Base-by-base conservation (phyloP, 2,329 filamentous ascomycete genomes). In the Pseudocercospora cruenta region DNA sequence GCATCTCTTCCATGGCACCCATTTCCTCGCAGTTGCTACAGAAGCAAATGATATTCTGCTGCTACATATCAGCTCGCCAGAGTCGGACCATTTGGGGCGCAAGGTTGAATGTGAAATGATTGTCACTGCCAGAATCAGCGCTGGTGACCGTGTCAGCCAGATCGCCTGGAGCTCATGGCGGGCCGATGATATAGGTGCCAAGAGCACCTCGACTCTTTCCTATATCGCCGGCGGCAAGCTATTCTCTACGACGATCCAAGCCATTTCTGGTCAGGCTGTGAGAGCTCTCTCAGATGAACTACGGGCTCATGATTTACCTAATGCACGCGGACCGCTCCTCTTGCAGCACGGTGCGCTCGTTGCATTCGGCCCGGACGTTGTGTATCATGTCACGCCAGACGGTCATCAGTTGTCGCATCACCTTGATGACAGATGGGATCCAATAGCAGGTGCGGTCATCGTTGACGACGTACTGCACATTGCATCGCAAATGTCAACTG, bases 351-450 rank as follows among this genome's bases (percentile, higher is more conserved):
- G 47, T 43, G 9, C 49, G 33, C 22, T 63, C 60, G 71, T 78
- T 9, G 58, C 77, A 1, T 80, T 81, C 58, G 74, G 74, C 0
- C 67, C 65, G 12, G 67, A 73, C 3, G 70, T 73, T 9, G 67
- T 79, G 4, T 66, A 75, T 5, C 63, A 66, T 4, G 43, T 67
- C 22, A 72, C 71, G 36, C 63, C 78, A 21, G 73, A 55, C 47
- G 9, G 64, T 10, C 65, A 78, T 33, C 36, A 65, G 10, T 58
- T 58, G 22, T 70, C 64, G 3, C 78, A 79, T 61, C 70, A 79
- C 59, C 74, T 81, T 1, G 78, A 82, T 58, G 75, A 71, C n/a
- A 75, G 78, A n/a, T 82, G 80, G 79, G 80, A 83, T 62, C 65
- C 74, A 9, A 67, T 80, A 3, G 77, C 80, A 12, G 81, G 80